Evolutionary conservation across 305 asterid species (phyloP), one percentile per base, ranked within the genome.

Genomic region (Fraxinus dipetala): DNA sequence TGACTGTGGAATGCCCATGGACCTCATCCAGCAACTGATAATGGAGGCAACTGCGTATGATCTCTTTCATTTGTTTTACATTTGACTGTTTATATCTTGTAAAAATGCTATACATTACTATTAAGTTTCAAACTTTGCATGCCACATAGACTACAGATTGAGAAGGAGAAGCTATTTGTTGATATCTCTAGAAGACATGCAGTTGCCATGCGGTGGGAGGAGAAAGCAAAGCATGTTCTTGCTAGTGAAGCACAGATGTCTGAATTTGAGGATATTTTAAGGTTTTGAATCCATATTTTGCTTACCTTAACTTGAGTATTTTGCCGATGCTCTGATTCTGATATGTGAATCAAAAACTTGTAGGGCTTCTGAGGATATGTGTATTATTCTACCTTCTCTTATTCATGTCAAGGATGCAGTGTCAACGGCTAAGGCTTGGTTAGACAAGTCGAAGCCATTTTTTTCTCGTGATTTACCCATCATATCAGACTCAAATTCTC

Each of bases 71-170:
- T 61, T 85, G 75, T 79, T 80, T 86, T 59, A 7, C 43, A 83
- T 69, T 65, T 31, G 16, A 69, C 24, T 54, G 63, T 45, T 78
- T 73, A 69, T 9, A 40, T 78, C 54, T 54, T 79, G 45, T 78
- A 82, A 81, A 48, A 35, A 76, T 48, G 36, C 75, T 14, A 31
- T 79, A 77, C 77, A 79, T 77, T 72, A 14, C 78, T 85, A 73
- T 74, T 85, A 84, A 81, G 35, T 82, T 84, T 75, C 86, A 79
- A 84, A 86, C 84, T 88, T 85, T 81, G 75, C 78, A 69, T 83
- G 76, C 83, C 79, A 85, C 83, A 83, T 97, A 95, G 98, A 85
- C 85, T 93, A 81, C 98, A 92, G 88, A 90, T 95, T 85, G 94
- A 90, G 86, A 88, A 89, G 83, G 99, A 95, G 91, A 90, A 92